phyloP scores from a whole-genome alignment of 2,329 filamentous ascomycete genomes.

The Alternaria hordeiaustralica region DNA sequence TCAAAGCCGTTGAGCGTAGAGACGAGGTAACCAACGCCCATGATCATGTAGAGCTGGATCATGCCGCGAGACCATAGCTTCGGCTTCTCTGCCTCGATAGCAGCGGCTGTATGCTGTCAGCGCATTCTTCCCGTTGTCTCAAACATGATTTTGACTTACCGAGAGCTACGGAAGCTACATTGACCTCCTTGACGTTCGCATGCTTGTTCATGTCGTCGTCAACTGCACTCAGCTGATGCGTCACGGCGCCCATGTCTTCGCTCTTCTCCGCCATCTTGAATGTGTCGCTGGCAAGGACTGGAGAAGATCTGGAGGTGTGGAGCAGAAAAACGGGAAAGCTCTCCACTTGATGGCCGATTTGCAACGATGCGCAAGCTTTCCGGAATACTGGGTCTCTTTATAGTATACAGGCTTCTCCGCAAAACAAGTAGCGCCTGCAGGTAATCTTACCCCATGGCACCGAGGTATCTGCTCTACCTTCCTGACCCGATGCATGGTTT shows the following conservation, averaged over 20 bases:
- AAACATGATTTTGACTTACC: slow-evolving; percentile 12
- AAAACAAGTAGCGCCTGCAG: slow-evolving; percentile 10
- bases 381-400: slow-evolving; percentile 31
- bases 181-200: slow-evolving; percentile 32
- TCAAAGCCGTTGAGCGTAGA: slow-evolving; percentile 48
- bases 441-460: slow-evolving; percentile 12
- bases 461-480: slow-evolving; percentile 23
- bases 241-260: slow-evolving; percentile 27
- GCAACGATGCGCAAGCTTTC: slow-evolving; percentile 10
- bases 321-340: slow-evolving; percentile 7
- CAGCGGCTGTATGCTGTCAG: slow-evolving; percentile 25
- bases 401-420: slow-evolving; percentile 36
- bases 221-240: slow-evolving; percentile 29
- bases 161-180: slow-evolving; percentile 40
- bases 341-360: slow-evolving; percentile 1
- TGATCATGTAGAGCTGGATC: slow-evolving; percentile 43
- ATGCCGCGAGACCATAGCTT: slow-evolving; percentile 39
- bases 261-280: slow-evolving; percentile 28
- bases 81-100: slow-evolving; percentile 42
- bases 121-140: not conserved
- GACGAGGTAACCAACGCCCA: slow-evolving; percentile 44
- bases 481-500: slow-evolving; percentile 23
- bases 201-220: slow-evolving; percentile 32
- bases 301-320: not conserved
- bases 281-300: not conserved